Evolutionary conservation across 345 rosid genomes (phyloP).

Genomic region (Rubroshorea leprosula): DNA sequence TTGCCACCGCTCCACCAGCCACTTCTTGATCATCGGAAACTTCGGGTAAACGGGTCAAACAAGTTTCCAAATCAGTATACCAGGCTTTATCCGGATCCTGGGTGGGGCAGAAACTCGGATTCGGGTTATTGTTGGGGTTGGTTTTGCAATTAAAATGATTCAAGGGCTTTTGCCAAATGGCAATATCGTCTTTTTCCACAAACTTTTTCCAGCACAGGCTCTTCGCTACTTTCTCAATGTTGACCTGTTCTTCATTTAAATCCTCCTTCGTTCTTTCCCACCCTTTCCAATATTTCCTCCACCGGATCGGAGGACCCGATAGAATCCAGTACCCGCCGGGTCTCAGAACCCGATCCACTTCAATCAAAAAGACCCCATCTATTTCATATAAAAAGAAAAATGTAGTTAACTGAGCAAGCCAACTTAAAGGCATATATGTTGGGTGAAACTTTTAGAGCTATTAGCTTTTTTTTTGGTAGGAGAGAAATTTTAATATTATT

Average conservation of each 20-base stretch:
- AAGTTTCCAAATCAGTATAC: constrained; percentile 55
- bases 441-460: too few relatives aligned
- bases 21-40: constrained; percentile 27
- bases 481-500: too few relatives aligned
- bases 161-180: constrained; percentile 66
- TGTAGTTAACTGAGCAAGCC: neutral
- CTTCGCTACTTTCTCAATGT: constrained; percentile 38
- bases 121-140: constrained; percentile 22
- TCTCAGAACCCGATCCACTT: constrained; percentile 57
- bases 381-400: neutral
- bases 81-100: constrained; percentile 45
- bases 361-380: constrained; percentile 57
- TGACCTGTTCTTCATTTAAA: constrained; percentile 39
- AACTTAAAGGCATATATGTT: too few relatives aligned
- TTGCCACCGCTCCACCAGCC: constrained; percentile 45
- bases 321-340: constrained; percentile 77
- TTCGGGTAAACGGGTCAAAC: constrained; percentile 50
- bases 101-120: constrained; percentile 39
- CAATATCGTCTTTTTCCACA: constrained; percentile 44
- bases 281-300: constrained; percentile 48
- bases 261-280: constrained; percentile 48
- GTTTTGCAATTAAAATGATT: constrained; percentile 46
- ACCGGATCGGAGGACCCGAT: constrained; percentile 65
- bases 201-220: constrained; percentile 57
- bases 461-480: too few relatives aligned